Percentiles rank a stretch among this genome's conserved stretches.
Evolutionary conservation across 345 rosid species (phyloP).

Genomic region (Euphorbia lathyris): DNA sequence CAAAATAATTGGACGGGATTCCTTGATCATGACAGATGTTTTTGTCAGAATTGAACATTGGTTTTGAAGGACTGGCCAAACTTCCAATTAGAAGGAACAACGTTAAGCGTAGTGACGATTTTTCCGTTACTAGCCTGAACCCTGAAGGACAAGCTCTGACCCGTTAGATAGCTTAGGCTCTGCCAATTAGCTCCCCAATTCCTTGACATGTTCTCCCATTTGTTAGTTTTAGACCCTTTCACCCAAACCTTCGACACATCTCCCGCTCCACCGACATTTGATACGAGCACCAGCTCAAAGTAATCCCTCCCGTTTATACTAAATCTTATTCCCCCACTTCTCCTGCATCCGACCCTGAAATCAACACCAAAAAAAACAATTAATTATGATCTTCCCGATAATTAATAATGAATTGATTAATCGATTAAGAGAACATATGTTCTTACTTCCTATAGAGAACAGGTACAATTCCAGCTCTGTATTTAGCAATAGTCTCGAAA

Average conservation of each 20-base stretch:
- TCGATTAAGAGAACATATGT: not conserved
- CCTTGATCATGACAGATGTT: too few relatives aligned
- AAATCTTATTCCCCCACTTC: constrained; percentile 70
- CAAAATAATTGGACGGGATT: too few relatives aligned
- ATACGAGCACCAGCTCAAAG: constrained; percentile 67
- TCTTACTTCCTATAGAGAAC: constrained; percentile 21
- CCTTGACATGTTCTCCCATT: constrained; percentile 59
- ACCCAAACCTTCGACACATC: constrained; percentile 52
- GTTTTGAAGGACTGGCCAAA: constrained; percentile 65
- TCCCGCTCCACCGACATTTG: constrained; percentile 65
- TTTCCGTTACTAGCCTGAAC: constrained; percentile 47
- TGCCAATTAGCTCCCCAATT: constrained; percentile 79
- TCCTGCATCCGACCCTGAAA: constrained; percentile 57
- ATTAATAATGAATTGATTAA: too few relatives aligned
- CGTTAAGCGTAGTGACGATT: constrained; percentile 39
- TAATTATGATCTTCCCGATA: too few relatives aligned
- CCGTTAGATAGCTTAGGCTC: constrained; percentile 57
- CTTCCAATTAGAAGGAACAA: constrained; percentile 51
- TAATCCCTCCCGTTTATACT: constrained; percentile 62
- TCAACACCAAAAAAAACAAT: not conserved
- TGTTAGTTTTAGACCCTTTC: constrained; percentile 49
- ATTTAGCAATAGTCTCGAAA: constrained; percentile 24
- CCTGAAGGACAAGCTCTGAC: constrained; percentile 61
- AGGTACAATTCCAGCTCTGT: constrained; percentile 27
- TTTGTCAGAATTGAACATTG: constrained; percentile 45